These are phyloP conservation scores for Dothiorella sarmentorum DNA, from an alignment of 2,329 filamentous ascomycete species.

Conservation along the genomic window DNA sequence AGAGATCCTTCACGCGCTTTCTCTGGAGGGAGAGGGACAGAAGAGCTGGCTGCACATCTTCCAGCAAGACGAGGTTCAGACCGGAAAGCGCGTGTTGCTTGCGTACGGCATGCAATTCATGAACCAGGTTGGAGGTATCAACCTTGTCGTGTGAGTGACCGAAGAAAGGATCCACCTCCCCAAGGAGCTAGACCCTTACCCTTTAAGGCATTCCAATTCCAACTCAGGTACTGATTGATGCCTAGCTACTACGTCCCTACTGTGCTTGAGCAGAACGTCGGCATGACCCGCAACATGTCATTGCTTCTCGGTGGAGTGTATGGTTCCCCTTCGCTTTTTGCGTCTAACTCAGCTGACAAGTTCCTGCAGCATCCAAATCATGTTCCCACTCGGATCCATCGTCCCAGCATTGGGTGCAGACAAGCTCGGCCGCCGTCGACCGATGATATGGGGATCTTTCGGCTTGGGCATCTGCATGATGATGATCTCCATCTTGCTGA, in stretches of 20 bases:
- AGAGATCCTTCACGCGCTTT: slow-evolving; percentile 57
- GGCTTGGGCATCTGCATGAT: slow-evolving; percentile 33
- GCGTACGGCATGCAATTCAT: slow-evolving; percentile 58
- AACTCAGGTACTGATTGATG: background rate
- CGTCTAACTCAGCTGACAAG: background rate
- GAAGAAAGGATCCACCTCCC: too few species aligned
- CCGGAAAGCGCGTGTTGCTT: slow-evolving; percentile 59
- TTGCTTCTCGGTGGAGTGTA: slow-evolving; percentile 46
- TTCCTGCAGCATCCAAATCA: slow-evolving; percentile 14
- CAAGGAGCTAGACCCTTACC: too few species aligned
- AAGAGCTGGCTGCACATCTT: slow-evolving; percentile 18
- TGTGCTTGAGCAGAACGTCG: slow-evolving; percentile 38
- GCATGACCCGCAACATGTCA: slow-evolving; percentile 42
- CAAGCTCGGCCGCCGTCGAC: slow-evolving; percentile 29
- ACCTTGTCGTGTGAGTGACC: slow-evolving; percentile 29
- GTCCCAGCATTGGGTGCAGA: slow-evolving; percentile 29
- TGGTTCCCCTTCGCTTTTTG: slow-evolving; percentile 27
- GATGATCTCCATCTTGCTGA: slow-evolving; percentile 24
- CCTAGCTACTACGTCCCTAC: slow-evolving; percentile 15
- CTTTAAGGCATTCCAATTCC: too few species aligned
- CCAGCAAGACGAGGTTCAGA: slow-evolving; percentile 38
- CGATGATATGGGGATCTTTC: slow-evolving; percentile 34
- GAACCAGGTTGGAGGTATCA: slow-evolving; percentile 53
- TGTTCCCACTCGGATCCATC: slow-evolving; percentile 27
- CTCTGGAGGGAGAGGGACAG: slow-evolving; percentile 19